Evolutionary conservation across 345 rosid genomes (phyloP), one percentile per base, ranked within the genome.

Genomic region (Sonneratia caseolaris): DNA sequence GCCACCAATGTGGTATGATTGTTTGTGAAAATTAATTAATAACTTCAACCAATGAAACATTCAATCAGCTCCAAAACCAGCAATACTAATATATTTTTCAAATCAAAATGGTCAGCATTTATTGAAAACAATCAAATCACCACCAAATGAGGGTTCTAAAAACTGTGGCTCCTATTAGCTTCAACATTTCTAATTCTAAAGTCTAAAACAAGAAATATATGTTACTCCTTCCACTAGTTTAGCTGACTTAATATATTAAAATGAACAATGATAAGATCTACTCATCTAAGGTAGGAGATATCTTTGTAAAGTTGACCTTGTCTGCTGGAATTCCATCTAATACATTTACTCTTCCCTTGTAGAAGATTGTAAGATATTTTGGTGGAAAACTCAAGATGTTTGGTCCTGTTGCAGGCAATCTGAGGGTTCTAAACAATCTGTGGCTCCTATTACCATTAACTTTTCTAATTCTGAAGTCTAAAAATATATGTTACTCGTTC

Each of bases 321-420:
- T 87, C 96, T 22, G 80, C 74, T 7, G 96, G 82, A 77, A 93
- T 72, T 55, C 81, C 84, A 76, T 91, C 90, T 70, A 91, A 89
- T 42, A 91, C 94, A 65, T 77, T 71, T 70, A 91, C 92, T 43
- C 69, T 81, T 82, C 97, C 98, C 71, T 86, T 86, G 71, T 82
- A 93, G 87, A 91, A 91, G 68, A 93, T 86, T 53, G 97, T 93
- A 42, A 91, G 92, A 77, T 91, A 94, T 73, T 78, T 61, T 27
- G 89, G 88, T 74, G 77, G 35, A 43, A 42, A 42, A 42, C 67
- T 43, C 36, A 65, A 24, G 22, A 80, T 62, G 72, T 81, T 80
- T 19, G 76, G 68, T 79, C 81, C 84, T 38, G 83, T 74, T 38
- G 81, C 62, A 16, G 76, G 76, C 72, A 73, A 62, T 13, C 70